Percentiles rank a stretch among this genome's conserved stretches.
phyloP scores from a whole-genome alignment of 768 basidiomycete species.

The Leccinum fibrillosum region DNA sequence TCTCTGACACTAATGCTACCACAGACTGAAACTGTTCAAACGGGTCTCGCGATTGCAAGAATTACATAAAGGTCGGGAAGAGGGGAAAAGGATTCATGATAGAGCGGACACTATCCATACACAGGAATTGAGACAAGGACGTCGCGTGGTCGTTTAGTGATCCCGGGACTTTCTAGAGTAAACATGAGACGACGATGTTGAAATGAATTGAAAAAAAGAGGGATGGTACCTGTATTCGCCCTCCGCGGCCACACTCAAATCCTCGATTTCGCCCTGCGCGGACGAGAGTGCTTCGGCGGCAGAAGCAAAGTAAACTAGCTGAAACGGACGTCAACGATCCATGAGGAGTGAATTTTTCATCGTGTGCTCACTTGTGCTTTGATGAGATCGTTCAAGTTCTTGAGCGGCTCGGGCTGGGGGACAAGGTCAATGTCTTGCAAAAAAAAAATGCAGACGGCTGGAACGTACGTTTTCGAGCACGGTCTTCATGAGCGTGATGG shows the following conservation, averaged over 20 bases:
- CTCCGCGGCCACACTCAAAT: slow-evolving; percentile 88
- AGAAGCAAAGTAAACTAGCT: slow-evolving; percentile 70
- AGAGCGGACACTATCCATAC: slow-evolving; percentile 6
- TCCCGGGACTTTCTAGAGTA: slow-evolving; percentile 77
- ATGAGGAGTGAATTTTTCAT: neutral
- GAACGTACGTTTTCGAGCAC: slow-evolving; percentile 91
- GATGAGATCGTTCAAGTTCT: slow-evolving; percentile 87
- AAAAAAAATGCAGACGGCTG: neutral
- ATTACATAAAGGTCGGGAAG: slow-evolving; percentile 11
- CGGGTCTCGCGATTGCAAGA: slow-evolving; percentile 4
- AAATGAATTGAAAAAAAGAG: neutral
- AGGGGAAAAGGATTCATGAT: slow-evolving; percentile 6
- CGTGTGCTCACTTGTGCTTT: slow-evolving; percentile 70
- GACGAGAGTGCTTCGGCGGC: slow-evolving; percentile 80
- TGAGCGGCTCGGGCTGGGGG: slow-evolving; percentile 86
- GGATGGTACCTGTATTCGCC: slow-evolving; percentile 80
- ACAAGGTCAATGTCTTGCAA: neutral
- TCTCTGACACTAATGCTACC: neutral
- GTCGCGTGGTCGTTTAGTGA: slow-evolving; percentile 49
- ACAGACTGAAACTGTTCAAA: neutral
- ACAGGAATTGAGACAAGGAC: slow-evolving; percentile 5
- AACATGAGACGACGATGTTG: slow-evolving; percentile 2
- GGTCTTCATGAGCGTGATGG: slow-evolving; percentile 96
- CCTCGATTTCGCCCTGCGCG: slow-evolving; percentile 90
- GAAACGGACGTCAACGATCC: slow-evolving; percentile 7